Percentiles rank a stretch among this genome's conserved stretches.
phyloP scores from a whole-genome alignment of 2,329 filamentous ascomycete species.

The Penicillium expansum region DNA sequence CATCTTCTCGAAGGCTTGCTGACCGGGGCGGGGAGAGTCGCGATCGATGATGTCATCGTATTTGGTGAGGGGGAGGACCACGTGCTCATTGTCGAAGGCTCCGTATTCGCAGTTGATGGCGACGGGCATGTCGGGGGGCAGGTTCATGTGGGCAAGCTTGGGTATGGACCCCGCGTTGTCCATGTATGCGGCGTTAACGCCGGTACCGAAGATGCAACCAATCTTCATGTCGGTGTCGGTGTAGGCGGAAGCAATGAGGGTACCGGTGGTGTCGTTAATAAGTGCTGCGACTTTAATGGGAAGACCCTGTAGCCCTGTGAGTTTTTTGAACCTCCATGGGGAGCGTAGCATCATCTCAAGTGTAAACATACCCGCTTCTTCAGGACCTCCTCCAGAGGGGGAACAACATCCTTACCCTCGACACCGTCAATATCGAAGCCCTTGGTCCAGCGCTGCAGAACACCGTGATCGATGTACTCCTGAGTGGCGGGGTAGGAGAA shows the following conservation, averaged over 20 bases:
- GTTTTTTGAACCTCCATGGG: neutral
- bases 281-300: slow-evolving; percentile 90
- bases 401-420: slow-evolving; percentile 85
- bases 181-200: slow-evolving; percentile 98
- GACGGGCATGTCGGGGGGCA: slow-evolving; percentile 79
- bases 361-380: slow-evolving; percentile 58
- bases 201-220: slow-evolving; percentile 97
- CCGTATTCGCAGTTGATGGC: slow-evolving; percentile 98
- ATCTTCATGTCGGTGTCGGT: slow-evolving; percentile 92
- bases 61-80: slow-evolving; percentile 77
- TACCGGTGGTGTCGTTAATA: slow-evolving; percentile 98
- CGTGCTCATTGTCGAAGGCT: slow-evolving; percentile 91
- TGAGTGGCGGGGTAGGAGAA: slow-evolving; percentile 95
- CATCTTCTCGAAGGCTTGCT: slow-evolving; percentile 98
- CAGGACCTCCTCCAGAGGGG: slow-evolving; percentile 78
- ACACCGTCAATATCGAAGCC: slow-evolving; percentile 92
- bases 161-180: slow-evolving; percentile 87
- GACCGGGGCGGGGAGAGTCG: slow-evolving; percentile 85
- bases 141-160: slow-evolving; percentile 87
- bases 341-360: no score
- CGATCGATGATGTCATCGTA: slow-evolving; percentile 88
- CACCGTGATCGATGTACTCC: slow-evolving; percentile 86
- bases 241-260: slow-evolving; percentile 92
- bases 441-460: slow-evolving; percentile 95
- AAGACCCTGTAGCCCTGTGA: slow-evolving; percentile 59